These are phyloP conservation scores for Lepidium campestre DNA, from an alignment of 441 rosid species.

Conservation along the genomic window DNA sequence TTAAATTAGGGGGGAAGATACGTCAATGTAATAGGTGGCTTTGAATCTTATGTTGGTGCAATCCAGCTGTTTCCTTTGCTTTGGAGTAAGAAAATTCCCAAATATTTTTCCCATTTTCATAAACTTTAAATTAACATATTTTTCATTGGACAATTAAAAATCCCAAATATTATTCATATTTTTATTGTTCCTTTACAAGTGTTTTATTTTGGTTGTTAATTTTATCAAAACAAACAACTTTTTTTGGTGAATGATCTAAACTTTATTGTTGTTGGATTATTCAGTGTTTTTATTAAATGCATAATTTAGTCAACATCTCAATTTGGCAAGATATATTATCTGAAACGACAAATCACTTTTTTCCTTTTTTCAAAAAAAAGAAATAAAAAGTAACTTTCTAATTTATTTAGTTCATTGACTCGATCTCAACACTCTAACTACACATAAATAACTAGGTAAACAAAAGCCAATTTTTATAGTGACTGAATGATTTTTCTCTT, in stretches of 20 bases:
- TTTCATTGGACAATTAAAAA: too few species aligned
- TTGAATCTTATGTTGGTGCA: not conserved
- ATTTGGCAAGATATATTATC: slow-evolving; percentile 5
- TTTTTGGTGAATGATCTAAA: not conserved
- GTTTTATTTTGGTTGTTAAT: too few species aligned
- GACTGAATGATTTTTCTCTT: not conserved
- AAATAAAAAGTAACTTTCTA: not conserved
- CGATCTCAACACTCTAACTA: not conserved
- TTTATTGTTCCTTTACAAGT: too few species aligned
- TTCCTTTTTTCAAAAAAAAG: not conserved
- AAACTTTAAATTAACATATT: too few species aligned
- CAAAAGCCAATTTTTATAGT: not conserved
- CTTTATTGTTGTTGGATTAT: not conserved
- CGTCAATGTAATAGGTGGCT: slow-evolving; percentile 28
- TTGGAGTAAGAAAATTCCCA: slow-evolving; percentile 22
- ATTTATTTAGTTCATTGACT: not conserved
- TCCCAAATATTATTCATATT: not conserved
- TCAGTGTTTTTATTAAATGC: not conserved
- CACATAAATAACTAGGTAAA: not conserved
- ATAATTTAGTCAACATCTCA: slow-evolving; percentile 6
- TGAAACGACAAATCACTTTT: not conserved
- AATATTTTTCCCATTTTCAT: not conserved
- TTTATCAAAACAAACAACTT: too few species aligned
- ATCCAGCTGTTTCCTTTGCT: slow-evolving; percentile 27
- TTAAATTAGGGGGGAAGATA: slow-evolving; percentile 20